Conservation (phyloP, 352 stramenopile species). For the Phytophthora sp. region DNA sequence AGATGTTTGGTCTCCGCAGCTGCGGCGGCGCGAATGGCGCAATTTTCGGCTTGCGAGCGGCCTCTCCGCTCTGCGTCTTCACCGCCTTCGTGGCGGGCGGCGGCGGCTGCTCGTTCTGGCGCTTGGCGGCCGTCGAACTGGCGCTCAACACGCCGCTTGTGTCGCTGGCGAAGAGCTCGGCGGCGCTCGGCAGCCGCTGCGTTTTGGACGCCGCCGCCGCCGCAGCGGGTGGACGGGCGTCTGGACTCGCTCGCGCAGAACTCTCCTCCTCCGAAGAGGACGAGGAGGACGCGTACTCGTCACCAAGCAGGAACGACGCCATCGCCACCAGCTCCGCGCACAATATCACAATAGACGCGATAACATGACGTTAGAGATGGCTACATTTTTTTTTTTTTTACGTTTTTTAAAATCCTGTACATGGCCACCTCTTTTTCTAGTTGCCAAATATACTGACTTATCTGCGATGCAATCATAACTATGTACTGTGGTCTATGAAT, state of each 20-base stretch:
- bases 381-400: too few relatives aligned
- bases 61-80: conserved; percentile 18
- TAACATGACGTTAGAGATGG: too few relatives aligned
- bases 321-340: conserved; percentile 3
- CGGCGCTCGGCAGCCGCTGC: conserved; percentile 43
- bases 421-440: too few relatives aligned
- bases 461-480: too few relatives aligned
- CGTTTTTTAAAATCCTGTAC: too few relatives aligned
- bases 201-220: not conserved
- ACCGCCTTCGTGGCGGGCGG: conserved; percentile 24
- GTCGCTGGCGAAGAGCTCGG: conserved; percentile 53
- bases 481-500: too few relatives aligned
- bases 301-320: conserved; percentile 61
- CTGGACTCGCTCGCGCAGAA: not conserved
- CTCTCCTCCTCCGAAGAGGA: conserved; percentile 35
- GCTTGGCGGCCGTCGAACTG: conserved; percentile 30
- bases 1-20: conserved; percentile 72
- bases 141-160: conserved; percentile 31
- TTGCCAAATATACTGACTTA: too few relatives aligned
- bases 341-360: not conserved
- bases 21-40: conserved; percentile 61
- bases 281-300: conserved; percentile 64
- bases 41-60: conserved; percentile 15
- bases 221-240: not conserved
- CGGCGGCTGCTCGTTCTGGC: conserved; percentile 26